Base-by-base conservation (phyloP, 495 filamentous ascomycete genomes). In the Chlorociboria aeruginascens region DNA sequence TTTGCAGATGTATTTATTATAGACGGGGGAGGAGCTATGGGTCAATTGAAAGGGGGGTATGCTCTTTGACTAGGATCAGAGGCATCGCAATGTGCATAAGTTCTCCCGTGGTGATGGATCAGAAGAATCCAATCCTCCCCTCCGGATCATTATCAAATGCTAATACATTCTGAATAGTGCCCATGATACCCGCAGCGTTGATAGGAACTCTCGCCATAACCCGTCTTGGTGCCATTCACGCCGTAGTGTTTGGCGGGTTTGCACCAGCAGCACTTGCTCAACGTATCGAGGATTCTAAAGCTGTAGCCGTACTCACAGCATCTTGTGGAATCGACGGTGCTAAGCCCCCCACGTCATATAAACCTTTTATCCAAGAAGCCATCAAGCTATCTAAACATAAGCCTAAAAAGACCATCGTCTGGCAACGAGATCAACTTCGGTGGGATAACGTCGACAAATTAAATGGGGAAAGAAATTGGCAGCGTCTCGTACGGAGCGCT, bases 231-330 rank as follows among this genome's bases (percentile, higher is more conserved):
- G 89, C 90, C 7, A 81, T 95, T 45, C 89, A 96, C 54, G 79
- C 85, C 3, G 88, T 90, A 7, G 89, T 96, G 3, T 96, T 96
- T 61, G 90, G 89, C 9, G 89, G 89, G 1, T 96, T 96, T 55
- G 86, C 86, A 0, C 66, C 87, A 7, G 68, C 72, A 13, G 85
- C 89, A 3, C 70, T 95, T 20, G 88, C 89, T 2, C 90, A 96
- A 61, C 74, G 89, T 8, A 94, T 96, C 47, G 87, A 94, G 35
- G 83, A 84, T 0, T 86, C 82, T 1, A 73, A 77, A 38, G 85
- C 89, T 10, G 73, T 74, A 14, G 78, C 73, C 8, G 79, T 96
- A 41, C 72, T 95, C 63, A 95, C 89, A 3, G 88, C 89, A 2
- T 90, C 85, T 2, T 96, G 89, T 63, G 89, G 89, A 7, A 89